These are phyloP conservation scores for Schizochytrium sp. DNA, from an alignment of 108 stramenopile species.

Conservation along the genomic window DNA sequence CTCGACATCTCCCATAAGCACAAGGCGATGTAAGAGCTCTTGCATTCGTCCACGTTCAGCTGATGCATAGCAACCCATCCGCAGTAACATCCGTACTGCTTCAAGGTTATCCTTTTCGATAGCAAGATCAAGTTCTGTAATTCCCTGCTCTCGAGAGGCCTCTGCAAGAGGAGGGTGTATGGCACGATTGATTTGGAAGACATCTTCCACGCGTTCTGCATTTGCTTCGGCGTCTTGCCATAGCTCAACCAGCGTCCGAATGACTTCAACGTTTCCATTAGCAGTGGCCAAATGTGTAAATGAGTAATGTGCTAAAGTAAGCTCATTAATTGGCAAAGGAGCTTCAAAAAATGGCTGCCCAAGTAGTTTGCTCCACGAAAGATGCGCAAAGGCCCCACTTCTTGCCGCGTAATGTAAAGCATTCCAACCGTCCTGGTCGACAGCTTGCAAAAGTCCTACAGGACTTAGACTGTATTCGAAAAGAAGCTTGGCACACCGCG, in stretches of 20 bases:
- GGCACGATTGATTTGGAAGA: background rate
- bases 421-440: conserved; percentile 32
- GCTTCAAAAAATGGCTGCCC: background rate
- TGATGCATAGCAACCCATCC: conserved; percentile 9
- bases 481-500: background rate
- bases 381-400: conserved; percentile 6
- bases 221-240: background rate
- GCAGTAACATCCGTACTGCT: background rate
- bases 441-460: background rate
- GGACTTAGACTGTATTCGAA: background rate
- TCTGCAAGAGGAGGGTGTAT: background rate
- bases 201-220: background rate
- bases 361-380: background rate
- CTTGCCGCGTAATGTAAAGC: conserved; percentile 19
- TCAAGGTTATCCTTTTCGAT: conserved; percentile 5
- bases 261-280: conserved; percentile 29
- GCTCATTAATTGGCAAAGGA: background rate
- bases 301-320: conserved; percentile 5
- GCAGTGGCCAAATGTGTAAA: background rate
- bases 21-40: conserved; percentile 54
- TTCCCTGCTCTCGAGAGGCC: background rate
- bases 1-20: conserved; percentile 60
- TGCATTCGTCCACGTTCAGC: background rate
- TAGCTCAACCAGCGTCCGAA: conserved; percentile 47
- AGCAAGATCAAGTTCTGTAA: conserved; percentile 34